Evolutionary conservation across 2,329 filamentous ascomycete genomes (phyloP), one percentile per base, ranked within the genome.

Genomic region (Penicillium sp.): DNA sequence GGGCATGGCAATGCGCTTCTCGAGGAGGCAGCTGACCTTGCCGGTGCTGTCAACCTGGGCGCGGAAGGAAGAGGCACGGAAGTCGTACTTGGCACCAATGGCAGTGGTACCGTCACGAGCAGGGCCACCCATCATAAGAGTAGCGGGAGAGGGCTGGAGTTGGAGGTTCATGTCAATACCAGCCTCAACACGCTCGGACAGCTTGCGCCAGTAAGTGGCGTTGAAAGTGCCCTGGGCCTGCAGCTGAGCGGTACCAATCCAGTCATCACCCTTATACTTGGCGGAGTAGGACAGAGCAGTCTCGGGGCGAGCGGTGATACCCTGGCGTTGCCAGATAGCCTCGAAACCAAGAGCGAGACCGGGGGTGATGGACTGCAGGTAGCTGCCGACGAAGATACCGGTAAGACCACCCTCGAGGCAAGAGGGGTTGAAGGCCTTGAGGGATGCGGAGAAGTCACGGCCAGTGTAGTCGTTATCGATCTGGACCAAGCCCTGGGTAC

Each of bases 381-480:
- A 97, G 80, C 89, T 94, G 67, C 90, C 92, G 69, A 99, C 92
- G 74, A 91, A 91, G 77, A 97, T 96, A 68, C 94, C 94, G 26
- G 93, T 99, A 50, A 97, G 77, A 54, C 92, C 91, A 57, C 94
- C 93, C 73, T 97, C 92, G 51, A 99, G 84, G 65, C 88, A 81
- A 6, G 92, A 97, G n/a, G 94, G 94, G 81, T 97, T 97, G 72
- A 97, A 85, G 70, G 91, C 87, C 81, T 97, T 99, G 67, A 99
- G 72, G 40, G 90, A 93, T 24, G 92, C 91, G 43, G 89, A 93
- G 78, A 99, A 99, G 78, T 99, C 94, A 69, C 85, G 81, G 72
- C 94, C 94, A 22, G 86, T 89, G 79, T 97, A 97, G 79, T 99
- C 94, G 74, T 96, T 91, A 76, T 99, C 94, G 73, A 97, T 83